These are phyloP conservation scores for Paracoccidioides brasiliensis DNA, from an alignment of 2,329 filamentous ascomycete species.

Conservation along the genomic window DNA sequence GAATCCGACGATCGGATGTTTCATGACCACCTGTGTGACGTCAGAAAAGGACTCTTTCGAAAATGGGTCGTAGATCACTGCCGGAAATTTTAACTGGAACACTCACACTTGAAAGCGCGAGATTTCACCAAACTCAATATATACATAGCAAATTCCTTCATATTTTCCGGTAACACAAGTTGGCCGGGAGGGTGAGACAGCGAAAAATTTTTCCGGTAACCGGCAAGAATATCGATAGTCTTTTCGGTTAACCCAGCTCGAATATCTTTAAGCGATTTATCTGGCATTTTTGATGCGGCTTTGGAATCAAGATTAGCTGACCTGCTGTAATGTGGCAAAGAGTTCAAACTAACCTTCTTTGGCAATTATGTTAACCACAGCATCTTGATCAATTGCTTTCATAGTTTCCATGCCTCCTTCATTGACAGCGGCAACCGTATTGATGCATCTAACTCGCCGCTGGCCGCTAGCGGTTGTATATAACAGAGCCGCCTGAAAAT, in stretches of 20 bases:
- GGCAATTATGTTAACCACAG: slow-evolving; percentile 73
- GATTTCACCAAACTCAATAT: slow-evolving; percentile 81
- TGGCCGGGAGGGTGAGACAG: slow-evolving; percentile 79
- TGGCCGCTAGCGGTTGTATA: slow-evolving; percentile 88
- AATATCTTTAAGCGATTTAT: slow-evolving; percentile 72
- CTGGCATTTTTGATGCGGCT: slow-evolving; percentile 69
- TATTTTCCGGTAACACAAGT: slow-evolving; percentile 83
- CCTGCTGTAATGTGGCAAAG: neutral
- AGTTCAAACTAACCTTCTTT: slow-evolving; percentile 51
- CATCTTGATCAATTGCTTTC: slow-evolving; percentile 93
- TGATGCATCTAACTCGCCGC: slow-evolving; percentile 80
- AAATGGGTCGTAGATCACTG: neutral
- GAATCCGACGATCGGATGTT: slow-evolving; percentile 75
- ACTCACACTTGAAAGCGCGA: slow-evolving; percentile 66
- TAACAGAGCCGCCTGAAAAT: slow-evolving; percentile 89
- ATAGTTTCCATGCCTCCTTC: slow-evolving; percentile 71
- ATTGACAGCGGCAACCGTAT: slow-evolving; percentile 83
- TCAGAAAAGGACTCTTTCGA: slow-evolving; percentile 1
- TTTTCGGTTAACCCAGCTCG: slow-evolving; percentile 74
- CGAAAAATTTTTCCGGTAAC: slow-evolving; percentile 85
- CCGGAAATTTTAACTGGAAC: neutral
- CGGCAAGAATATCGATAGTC: slow-evolving; percentile 80
- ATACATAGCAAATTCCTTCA: slow-evolving; percentile 97
- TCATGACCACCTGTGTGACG: slow-evolving; percentile 56
- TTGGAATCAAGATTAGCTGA: slow-evolving; percentile 2